Percentiles rank a stretch among this genome's conserved stretches.
Conservation (phyloP, 176 grass and related monocot genomes). For the Hyparrhenia diplandra region DNA sequence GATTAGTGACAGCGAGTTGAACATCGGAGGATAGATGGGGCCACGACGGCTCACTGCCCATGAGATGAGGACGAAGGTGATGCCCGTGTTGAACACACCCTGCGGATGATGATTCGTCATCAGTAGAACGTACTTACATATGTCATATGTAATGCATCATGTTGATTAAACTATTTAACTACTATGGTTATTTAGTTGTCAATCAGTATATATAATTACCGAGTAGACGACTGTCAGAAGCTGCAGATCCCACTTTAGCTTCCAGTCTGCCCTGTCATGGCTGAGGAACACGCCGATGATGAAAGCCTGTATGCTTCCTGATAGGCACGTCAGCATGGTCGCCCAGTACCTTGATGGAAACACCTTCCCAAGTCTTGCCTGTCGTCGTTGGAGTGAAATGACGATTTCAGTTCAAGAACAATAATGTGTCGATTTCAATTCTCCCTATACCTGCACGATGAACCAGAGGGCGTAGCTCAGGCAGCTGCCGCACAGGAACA, state of each 20-base stretch:
- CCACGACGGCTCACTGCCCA: conserved; percentile 30
- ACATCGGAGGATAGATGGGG: conserved; percentile 43
- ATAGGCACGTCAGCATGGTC: conserved; percentile 33
- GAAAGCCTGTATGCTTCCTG: conserved; percentile 8
- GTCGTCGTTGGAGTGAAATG: background rate
- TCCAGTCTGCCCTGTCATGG: conserved; percentile 10
- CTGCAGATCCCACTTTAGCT: conserved; percentile 39
- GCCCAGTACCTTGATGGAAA: conserved; percentile 27
- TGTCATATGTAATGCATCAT: background rate
- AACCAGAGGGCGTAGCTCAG: conserved; percentile 38
- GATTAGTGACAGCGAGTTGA: conserved; percentile 41
- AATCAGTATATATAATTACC: background rate
- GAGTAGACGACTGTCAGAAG: conserved; percentile 39
- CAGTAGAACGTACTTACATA: background rate
- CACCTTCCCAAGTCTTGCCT: conserved; percentile 34
- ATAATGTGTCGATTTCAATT: too few species aligned
- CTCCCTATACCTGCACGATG: conserved; percentile 18
- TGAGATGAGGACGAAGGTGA: conserved; percentile 29
- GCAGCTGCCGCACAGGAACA: conserved; percentile 31
- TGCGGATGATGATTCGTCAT: background rate
- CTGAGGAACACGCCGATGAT: background rate
- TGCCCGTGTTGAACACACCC: conserved; percentile 35
- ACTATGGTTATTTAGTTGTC: too few species aligned
- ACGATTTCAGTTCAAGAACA: too few species aligned
- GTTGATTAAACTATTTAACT: background rate